Evolutionary conservation across 2,329 filamentous ascomycete species (phyloP).

Genomic region (Neopestalotiopsis sp.): DNA sequence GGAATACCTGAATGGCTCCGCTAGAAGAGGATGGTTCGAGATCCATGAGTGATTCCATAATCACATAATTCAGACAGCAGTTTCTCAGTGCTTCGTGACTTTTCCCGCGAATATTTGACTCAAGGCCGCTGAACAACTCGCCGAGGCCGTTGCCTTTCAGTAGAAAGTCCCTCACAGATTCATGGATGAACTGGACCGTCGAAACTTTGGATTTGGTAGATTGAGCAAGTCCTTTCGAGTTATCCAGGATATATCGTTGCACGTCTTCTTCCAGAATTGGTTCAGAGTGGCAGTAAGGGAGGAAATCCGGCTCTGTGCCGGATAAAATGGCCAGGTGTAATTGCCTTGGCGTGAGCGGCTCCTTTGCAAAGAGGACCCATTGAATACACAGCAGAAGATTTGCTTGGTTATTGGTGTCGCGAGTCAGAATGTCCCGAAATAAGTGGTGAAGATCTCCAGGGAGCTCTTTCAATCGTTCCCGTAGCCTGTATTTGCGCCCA

Average conservation of each 20-base stretch:
- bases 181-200: slow-evolving; percentile 58
- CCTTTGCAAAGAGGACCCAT: slow-evolving; percentile 45
- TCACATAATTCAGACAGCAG: slow-evolving; percentile 27
- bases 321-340: slow-evolving; percentile 42
- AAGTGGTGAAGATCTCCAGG: slow-evolving; percentile 42
- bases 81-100: slow-evolving; percentile 50
- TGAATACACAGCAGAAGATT: slow-evolving; percentile 40
- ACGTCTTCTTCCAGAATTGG: slow-evolving; percentile 28
- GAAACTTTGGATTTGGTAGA: slow-evolving; percentile 33
- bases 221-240: slow-evolving; percentile 57
- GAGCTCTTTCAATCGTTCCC: slow-evolving; percentile 41
- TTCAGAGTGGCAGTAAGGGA: slow-evolving; percentile 32
- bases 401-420: slow-evolving; percentile 37
- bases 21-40: slow-evolving; percentile 1
- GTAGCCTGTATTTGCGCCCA: slow-evolving; percentile 36
- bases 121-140: slow-evolving; percentile 37
- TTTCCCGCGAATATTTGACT: slow-evolving; percentile 33
- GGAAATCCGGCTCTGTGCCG: slow-evolving; percentile 24
- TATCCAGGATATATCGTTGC: slow-evolving; percentile 40
- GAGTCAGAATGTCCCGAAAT: slow-evolving; percentile 44
- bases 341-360: slow-evolving; percentile 39
- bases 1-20: slow-evolving; percentile 3
- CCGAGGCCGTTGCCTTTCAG: slow-evolving; percentile 39
- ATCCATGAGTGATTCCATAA: slow-evolving; percentile 9
- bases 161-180: slow-evolving; percentile 54